These are phyloP conservation scores for Rhynchospora pubera DNA, from an alignment of 176 grass and related monocot genomes.

Conservation along the genomic window DNA sequence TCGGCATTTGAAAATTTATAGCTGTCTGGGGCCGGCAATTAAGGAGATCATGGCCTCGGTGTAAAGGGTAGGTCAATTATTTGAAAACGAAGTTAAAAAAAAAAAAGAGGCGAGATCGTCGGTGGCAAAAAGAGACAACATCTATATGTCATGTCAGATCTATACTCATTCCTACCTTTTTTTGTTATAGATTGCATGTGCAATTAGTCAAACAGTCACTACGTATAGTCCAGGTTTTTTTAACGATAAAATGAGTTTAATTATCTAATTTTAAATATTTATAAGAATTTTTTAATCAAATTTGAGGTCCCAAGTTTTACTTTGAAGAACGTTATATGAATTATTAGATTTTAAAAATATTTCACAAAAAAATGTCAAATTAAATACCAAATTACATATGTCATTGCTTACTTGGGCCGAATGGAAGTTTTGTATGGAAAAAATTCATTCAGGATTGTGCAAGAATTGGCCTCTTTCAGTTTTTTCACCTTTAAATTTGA, in stretches of 20 bases:
- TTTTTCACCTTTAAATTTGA: background rate
- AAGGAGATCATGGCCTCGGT: background rate
- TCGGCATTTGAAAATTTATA: background rate
- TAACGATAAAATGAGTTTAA: too few relatives aligned
- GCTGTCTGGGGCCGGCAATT: background rate
- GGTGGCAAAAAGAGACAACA: background rate
- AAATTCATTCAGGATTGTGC: background rate
- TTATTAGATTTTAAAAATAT: too few relatives aligned
- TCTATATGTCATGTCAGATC: background rate
- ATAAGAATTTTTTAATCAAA: too few relatives aligned
- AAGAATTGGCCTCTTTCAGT: background rate
- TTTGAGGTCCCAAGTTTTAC: too few relatives aligned
- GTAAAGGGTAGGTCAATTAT: background rate
- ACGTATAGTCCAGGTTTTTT: background rate
- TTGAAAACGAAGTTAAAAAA: background rate
- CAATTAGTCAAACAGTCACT: background rate
- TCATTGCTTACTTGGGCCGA: background rate
- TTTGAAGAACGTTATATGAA: too few relatives aligned
- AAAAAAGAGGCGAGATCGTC: slow-evolving; percentile 4
- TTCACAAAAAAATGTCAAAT: too few relatives aligned
- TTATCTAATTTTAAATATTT: too few relatives aligned
- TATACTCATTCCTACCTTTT: background rate
- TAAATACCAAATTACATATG: background rate
- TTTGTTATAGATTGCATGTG: slow-evolving; percentile 18
- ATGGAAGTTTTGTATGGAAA: too few relatives aligned